Percentiles rank a stretch among this genome's conserved stretches.
Conservation (phyloP, 2,329 filamentous ascomycete species). For the Colletotrichum brevisporum region DNA sequence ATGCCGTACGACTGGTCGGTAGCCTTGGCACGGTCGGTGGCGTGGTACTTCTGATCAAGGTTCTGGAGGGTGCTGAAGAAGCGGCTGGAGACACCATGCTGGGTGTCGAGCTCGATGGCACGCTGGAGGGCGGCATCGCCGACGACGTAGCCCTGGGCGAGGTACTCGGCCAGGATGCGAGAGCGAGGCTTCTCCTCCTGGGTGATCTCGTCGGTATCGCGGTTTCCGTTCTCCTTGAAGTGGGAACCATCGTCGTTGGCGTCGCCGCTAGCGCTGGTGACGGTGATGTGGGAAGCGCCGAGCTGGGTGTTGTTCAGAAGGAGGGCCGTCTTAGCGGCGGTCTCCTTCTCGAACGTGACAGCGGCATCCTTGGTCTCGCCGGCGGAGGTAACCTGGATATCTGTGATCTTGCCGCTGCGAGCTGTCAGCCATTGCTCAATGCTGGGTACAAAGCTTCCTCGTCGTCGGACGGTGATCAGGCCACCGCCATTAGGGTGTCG, state of each 20-base stretch:
- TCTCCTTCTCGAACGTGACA: slow-evolving; percentile 98
- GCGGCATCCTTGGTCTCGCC: slow-evolving; percentile 84
- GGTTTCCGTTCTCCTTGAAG: slow-evolving; percentile 68
- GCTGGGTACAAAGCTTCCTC: too few relatives aligned
- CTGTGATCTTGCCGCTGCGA: slow-evolving; percentile 88
- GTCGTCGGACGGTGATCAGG: slow-evolving; percentile 1
- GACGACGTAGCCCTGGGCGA: slow-evolving; percentile 93
- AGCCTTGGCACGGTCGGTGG: slow-evolving; percentile 86
- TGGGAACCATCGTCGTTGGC: slow-evolving; percentile 71
- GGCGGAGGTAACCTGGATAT: slow-evolving; percentile 80
- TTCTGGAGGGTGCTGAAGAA: slow-evolving; percentile 83
- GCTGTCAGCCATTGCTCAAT: slow-evolving; percentile 31
- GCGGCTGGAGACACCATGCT: slow-evolving; percentile 86
- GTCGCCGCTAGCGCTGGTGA: slow-evolving; percentile 77
- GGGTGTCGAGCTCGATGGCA: slow-evolving; percentile 89
- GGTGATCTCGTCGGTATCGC: slow-evolving; percentile 78
- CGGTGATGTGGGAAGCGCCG: slow-evolving; percentile 85
- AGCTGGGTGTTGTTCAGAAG: slow-evolving; percentile 98
- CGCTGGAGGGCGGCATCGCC: slow-evolving; percentile 81
- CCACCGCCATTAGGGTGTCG: background rate
- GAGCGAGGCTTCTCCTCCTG: slow-evolving; percentile 98
- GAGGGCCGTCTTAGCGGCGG: slow-evolving; percentile 95
- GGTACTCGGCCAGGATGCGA: slow-evolving; percentile 95
- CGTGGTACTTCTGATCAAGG: slow-evolving; percentile 90
- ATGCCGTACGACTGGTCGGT: slow-evolving; percentile 90